Evolutionary conservation across 2,329 filamentous ascomycete species (phyloP).

Genomic region (Aspergillus uvarum): DNA sequence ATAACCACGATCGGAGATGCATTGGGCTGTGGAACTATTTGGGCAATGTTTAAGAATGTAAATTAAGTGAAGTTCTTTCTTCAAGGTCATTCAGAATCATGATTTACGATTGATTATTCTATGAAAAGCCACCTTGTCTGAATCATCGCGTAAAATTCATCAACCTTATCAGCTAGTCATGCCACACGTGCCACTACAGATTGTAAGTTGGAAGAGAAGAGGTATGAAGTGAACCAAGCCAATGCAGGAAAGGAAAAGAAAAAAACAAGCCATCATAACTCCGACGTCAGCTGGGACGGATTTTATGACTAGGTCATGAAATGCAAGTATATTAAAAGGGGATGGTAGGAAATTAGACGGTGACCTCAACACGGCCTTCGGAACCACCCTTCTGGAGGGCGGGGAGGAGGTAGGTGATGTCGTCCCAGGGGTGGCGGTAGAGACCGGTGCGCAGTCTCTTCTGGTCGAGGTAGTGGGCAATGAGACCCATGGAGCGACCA

Average conservation of each 20-base stretch:
- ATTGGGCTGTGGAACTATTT: no score
- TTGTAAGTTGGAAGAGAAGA: slow-evolving; percentile 28
- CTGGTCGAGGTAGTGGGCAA: slow-evolving; percentile 99
- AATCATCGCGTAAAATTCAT: slow-evolving; percentile 22
- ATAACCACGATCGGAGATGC: neutral
- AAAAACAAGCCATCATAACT: slow-evolving; percentile 36
- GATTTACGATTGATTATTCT: neutral
- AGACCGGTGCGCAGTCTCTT: slow-evolving; percentile 98
- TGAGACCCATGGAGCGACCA: slow-evolving; percentile 94
- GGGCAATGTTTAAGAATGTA: no score
- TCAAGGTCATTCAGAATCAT: neutral
- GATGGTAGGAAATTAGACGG: slow-evolving; percentile 55
- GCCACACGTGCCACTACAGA: slow-evolving; percentile 33
- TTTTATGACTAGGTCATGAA: slow-evolving; percentile 31
- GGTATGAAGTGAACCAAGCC: slow-evolving; percentile 25
- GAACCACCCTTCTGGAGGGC: slow-evolving; percentile 70
- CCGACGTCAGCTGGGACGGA: slow-evolving; percentile 36
- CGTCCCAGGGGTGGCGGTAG: slow-evolving; percentile 99
- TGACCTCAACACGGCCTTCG: slow-evolving; percentile 88
- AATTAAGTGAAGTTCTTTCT: no score
- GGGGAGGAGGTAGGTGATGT: slow-evolving; percentile 92
- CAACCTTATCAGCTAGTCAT: slow-evolving; percentile 32
- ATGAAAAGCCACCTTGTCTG: neutral
- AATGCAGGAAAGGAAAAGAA: slow-evolving; percentile 27
- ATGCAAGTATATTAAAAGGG: slow-evolving; percentile 27